Conservation (phyloP, 2,329 filamentous ascomycete species). For the Diaporthe capsici region DNA sequence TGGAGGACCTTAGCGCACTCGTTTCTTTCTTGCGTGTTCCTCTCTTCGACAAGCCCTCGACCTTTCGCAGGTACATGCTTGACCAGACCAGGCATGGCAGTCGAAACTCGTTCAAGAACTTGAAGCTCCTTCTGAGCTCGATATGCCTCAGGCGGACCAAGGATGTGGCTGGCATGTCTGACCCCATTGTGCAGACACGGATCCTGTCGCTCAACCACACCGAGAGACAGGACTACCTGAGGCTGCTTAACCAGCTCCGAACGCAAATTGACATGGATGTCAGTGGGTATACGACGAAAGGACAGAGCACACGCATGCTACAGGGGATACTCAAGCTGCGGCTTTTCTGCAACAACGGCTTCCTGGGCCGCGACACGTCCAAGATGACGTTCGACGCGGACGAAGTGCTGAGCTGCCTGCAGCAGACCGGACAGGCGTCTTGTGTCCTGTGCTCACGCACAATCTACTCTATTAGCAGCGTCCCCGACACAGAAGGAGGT, state of each 20-base stretch:
- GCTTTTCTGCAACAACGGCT: conserved; percentile 64
- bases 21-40: conserved; percentile 62
- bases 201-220: background rate
- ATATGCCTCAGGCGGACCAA: conserved; percentile 60
- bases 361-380: background rate
- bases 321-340: conserved; percentile 61
- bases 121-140: conserved; percentile 53
- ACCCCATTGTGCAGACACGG: background rate
- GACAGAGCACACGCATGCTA: conserved; percentile 57
- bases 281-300: conserved; percentile 51
- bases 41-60: conserved; percentile 56
- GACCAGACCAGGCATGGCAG: conserved; percentile 53
- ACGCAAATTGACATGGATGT: conserved; percentile 4
- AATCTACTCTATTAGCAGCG: conserved; percentile 6
- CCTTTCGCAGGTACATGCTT: conserved; percentile 61
- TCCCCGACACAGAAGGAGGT: background rate
- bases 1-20: conserved; percentile 66
- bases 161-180: conserved; percentile 50
- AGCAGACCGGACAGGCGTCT: background rate
- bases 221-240: background rate
- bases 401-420: conserved; percentile 10
- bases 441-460: background rate
- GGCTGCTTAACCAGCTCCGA: background rate
- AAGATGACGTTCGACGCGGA: background rate
- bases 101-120: conserved; percentile 47